Evolutionary conservation across 1,284 basidiomycete species (phyloP).

Genomic region (Austroboletus niveus): DNA sequence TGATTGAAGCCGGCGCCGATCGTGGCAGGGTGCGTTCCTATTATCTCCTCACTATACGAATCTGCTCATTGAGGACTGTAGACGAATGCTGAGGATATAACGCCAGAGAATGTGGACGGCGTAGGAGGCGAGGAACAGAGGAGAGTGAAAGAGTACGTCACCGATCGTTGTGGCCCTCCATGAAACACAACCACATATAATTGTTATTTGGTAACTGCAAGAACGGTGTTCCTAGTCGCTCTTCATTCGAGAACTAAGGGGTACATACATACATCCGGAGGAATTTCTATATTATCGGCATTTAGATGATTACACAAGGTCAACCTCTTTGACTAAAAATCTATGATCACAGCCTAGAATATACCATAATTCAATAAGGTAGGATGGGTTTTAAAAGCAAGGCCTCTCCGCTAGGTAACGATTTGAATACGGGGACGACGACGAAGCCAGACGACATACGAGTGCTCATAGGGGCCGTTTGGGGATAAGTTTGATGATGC

Average conservation of each 20-base stretch:
- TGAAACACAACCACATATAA: slow-evolving; percentile 5
- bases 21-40: slow-evolving; percentile 66
- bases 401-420: neutral
- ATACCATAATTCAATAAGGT: slow-evolving; percentile 7
- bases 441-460: neutral
- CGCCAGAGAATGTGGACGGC: slow-evolving; percentile 82
- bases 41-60: neutral
- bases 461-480: slow-evolving; percentile 21
- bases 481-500: slow-evolving; percentile 45
- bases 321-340: slow-evolving; percentile 3
- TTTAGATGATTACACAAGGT: slow-evolving; percentile 2
- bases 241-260: neutral
- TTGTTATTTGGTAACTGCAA: neutral
- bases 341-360: slow-evolving; percentile 4
- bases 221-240: neutral
- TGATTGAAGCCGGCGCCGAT: slow-evolving; percentile 94
- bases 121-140: slow-evolving; percentile 77
- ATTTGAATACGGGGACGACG: neutral
- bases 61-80: neutral
- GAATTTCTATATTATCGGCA: neutral
- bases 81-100: slow-evolving; percentile 81
- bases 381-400: neutral
- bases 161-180: slow-evolving; percentile 59
- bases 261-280: neutral
- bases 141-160: slow-evolving; percentile 71